Evolutionary conservation across 768 basidiomycete genomes (phyloP), one percentile per base, ranked within the genome.

Genomic region (Artomyces pyxidatus): DNA sequence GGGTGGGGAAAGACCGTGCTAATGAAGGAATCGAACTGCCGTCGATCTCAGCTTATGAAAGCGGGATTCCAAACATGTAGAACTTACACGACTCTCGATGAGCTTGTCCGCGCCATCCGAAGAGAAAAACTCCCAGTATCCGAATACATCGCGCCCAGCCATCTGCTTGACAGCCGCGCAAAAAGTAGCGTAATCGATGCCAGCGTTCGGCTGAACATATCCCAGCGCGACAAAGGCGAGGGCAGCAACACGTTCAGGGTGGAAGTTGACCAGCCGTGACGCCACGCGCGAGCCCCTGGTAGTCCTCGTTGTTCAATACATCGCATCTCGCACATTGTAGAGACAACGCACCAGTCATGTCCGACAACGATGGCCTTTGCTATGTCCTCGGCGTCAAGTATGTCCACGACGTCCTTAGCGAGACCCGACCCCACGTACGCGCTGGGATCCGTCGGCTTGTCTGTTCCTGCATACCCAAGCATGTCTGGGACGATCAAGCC

Each of bases 401-500:
- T 61, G 25, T 65, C 67, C 26, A 66, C 57, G 19, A 70, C 45
- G 49, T 71, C 70, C 6, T 56, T 47, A 14, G 57, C 43, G 23
- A 71, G 47, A 32, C 32, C 44, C 25, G 53, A 63, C 1, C 48
- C 50, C 3, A 51, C 55, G 55, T 67, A 71, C 39, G 49, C 43
- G 16, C 56, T 49, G 5, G 51, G 46, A 21, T 68, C 62, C 0
- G 45, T 51, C 8, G 74, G 67, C 56, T 74, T 76, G 50, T 67
- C 66, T 3, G 77, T 75, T 17, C 58, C 66, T 14, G 73, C 75
- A 29, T 64, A 68, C 6, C 76, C 75, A 12, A 77, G 66, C 54
- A 74, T 66, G 55, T 77, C 76, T 0, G 75, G 75, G 14, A 65
- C 70, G 42, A 78, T 57, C 12, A 75, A 23, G 11, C 73, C 69